Evolutionary conservation across 2,329 filamentous ascomycete species (phyloP).

Genomic region (Aspergillus carbonarius): DNA sequence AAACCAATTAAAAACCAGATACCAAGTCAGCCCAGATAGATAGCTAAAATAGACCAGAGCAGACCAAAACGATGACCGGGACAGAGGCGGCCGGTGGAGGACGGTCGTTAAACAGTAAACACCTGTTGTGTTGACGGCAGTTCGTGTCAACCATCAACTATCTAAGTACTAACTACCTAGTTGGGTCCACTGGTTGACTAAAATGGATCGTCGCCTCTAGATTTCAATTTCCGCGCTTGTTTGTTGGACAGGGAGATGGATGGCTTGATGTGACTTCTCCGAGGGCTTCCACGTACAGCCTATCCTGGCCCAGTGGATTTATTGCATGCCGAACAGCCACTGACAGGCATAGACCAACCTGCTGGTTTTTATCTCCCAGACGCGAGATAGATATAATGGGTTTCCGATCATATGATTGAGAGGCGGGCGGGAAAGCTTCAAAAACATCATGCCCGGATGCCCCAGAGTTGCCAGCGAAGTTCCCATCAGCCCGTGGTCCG

Average conservation of each 20-base stretch:
- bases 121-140: slow-evolving; percentile 3
- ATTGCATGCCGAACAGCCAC: background rate
- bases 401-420: slow-evolving; percentile 13
- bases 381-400: background rate
- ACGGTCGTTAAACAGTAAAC: background rate
- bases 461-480: slow-evolving; percentile 7
- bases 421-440: background rate
- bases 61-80: background rate
- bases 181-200: slow-evolving; percentile 11
- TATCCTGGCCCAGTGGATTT: background rate
- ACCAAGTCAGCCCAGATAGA: background rate
- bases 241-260: background rate
- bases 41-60: no score
- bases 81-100: background rate
- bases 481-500: slow-evolving; percentile 20
- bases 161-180: background rate
- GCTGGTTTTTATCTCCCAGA: background rate
- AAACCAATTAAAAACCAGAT: background rate
- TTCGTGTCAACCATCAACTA: slow-evolving; percentile 12
- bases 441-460: background rate
- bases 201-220: background rate
- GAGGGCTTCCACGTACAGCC: background rate
- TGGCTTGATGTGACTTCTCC: background rate
- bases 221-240: background rate
- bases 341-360: background rate